Evolutionary conservation across 108 stramenopile species (phyloP).

Genomic region (Skeletonema marinoi): DNA sequence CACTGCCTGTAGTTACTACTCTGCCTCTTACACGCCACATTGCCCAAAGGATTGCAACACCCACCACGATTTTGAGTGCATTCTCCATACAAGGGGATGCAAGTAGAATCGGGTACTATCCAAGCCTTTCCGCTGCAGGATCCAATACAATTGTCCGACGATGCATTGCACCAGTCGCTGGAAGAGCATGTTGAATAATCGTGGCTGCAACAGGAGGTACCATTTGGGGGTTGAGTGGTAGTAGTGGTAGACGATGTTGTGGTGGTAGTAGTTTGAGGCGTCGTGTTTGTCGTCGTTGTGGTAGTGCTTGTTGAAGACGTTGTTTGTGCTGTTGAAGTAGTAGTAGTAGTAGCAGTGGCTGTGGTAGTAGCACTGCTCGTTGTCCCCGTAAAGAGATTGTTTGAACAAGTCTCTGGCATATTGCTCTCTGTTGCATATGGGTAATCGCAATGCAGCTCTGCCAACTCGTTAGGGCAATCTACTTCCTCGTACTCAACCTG

Average conservation of each 20-base stretch:
- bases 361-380: too few species aligned
- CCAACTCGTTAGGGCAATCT: conserved; percentile 44
- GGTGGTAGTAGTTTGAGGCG: neutral
- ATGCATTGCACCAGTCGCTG: conserved; percentile 14
- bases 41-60: conserved; percentile 10
- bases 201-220: neutral
- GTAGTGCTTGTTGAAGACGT: too few species aligned
- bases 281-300: too few species aligned
- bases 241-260: neutral
- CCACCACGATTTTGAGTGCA: conserved; percentile 2
- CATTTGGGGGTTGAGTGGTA: neutral
- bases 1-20: conserved; percentile 6
- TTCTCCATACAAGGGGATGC: conserved; percentile 13
- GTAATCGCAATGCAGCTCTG: conserved; percentile 20
- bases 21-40: conserved; percentile 7
- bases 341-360: too few species aligned
- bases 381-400: conserved; percentile 1
- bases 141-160: neutral
- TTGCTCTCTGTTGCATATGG: conserved; percentile 22
- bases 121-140: conserved; percentile 2
- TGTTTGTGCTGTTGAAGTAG: too few species aligned
- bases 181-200: conserved; percentile 9
- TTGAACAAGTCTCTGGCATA: conserved; percentile 34
- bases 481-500: conserved; percentile 48
- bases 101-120: conserved; percentile 1